Percentiles rank a stretch among this genome's conserved stretches.
Conservation (phyloP, 78 protist species). For the Cavenderia fasciculata region DNA sequence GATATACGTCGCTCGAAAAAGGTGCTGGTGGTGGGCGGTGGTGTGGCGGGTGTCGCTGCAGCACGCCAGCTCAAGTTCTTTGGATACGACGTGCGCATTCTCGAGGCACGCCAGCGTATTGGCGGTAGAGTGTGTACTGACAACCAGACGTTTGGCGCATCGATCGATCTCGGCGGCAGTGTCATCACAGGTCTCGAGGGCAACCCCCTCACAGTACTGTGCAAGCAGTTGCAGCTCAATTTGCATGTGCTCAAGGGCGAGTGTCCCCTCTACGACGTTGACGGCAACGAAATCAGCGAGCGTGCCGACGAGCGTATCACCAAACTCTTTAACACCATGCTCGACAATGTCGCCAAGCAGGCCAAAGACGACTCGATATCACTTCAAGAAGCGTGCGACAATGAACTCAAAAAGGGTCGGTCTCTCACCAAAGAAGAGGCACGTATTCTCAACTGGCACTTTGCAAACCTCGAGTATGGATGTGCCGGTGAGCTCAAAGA, state of each 20-base stretch:
- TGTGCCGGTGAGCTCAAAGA: conserved; percentile 32
- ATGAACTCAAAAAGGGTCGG: too few species aligned
- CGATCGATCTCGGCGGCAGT: conserved; percentile 57
- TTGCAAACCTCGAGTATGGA: conserved; percentile 75
- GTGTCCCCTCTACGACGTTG: conserved; percentile 13
- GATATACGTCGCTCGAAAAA: background rate
- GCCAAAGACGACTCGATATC: background rate
- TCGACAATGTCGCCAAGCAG: background rate
- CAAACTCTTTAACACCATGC: background rate
- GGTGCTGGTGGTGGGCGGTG: conserved; percentile 13
- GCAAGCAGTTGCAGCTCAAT: conserved; percentile 17
- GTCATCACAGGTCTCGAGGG: conserved; percentile 69
- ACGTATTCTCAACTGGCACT: conserved; percentile 47
- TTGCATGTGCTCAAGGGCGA: background rate
- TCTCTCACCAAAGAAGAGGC: conserved; percentile 1
- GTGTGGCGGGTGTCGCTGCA: conserved; percentile 28
- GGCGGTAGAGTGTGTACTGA: conserved; percentile 36
- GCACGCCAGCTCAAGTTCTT: conserved; percentile 20
- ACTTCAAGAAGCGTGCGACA: background rate
- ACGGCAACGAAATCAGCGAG: background rate
- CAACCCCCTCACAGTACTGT: conserved; percentile 43
- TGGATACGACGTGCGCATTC: conserved; percentile 9
- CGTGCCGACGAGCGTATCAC: conserved; percentile 11
- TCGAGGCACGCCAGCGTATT: background rate
- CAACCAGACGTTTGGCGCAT: background rate